Percentiles rank a stretch among this genome's conserved stretches.
Evolutionary conservation across 306 rosid genomes (phyloP).

Genomic region (Vachellia collinsii): DNA sequence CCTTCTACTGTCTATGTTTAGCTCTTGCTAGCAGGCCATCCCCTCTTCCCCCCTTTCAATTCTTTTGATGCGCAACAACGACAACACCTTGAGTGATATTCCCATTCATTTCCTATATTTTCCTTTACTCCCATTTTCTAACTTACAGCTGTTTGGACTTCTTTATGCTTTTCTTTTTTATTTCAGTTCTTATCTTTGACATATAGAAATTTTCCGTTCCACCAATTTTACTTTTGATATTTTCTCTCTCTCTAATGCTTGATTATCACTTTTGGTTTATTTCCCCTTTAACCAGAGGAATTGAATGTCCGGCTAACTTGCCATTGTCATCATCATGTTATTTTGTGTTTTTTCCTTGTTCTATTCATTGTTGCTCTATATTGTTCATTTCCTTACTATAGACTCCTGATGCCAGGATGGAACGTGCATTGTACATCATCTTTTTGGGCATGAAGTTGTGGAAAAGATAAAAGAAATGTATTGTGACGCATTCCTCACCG

Average conservation of each 20-base stretch:
- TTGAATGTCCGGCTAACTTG: neutral
- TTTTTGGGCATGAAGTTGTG: constrained; percentile 95
- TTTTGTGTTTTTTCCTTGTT: neutral
- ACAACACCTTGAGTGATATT: neutral
- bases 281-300: neutral
- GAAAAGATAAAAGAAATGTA: constrained; percentile 89
- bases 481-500: constrained; percentile 92
- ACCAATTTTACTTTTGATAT: neutral
- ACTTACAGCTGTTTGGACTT: constrained; percentile 1
- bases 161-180: neutral
- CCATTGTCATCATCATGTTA: constrained; percentile 2
- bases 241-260: constrained; percentile 6
- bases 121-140: neutral
- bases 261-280: neutral
- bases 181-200: constrained; percentile 4
- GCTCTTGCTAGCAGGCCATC: neutral
- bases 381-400: constrained; percentile 38
- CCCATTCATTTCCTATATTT: constrained; percentile 9
- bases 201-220: constrained; percentile 1
- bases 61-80: neutral
- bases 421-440: constrained; percentile 90
- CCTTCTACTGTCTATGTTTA: neutral
- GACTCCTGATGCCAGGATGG: constrained; percentile 70
- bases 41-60: neutral
- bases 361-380: constrained; percentile 16